Evolutionary conservation across 73 alveolate genomes (phyloP).

Genomic region (Paramecium pentaurelia): DNA sequence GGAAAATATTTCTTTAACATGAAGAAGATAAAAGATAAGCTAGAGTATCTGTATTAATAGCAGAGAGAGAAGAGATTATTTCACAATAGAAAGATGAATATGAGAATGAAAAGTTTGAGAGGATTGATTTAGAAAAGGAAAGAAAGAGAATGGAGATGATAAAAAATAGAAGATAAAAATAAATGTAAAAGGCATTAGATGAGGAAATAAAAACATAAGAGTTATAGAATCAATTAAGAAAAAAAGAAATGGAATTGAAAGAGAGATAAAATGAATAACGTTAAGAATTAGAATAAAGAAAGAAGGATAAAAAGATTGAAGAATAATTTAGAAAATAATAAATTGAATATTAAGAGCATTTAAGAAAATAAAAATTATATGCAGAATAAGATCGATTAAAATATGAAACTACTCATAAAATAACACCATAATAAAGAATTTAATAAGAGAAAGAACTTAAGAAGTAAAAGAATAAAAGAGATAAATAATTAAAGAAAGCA

Average conservation of each 20-base stretch:
- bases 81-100: neutral
- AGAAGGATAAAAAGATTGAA: slow-evolving; percentile 42
- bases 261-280: neutral
- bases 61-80: slow-evolving; percentile 51
- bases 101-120: neutral
- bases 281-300: neutral
- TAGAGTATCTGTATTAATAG: slow-evolving; percentile 21
- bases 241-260: slow-evolving; percentile 34
- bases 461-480: neutral
- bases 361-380: neutral
- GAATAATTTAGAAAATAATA: neutral
- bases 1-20: neutral
- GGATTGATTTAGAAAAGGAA: neutral
- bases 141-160: neutral
- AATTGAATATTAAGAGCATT: neutral
- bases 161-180: neutral
- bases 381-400: neutral
- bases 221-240: neutral
- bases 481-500: neutral
- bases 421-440: neutral
- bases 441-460: neutral
- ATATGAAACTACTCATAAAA: neutral
- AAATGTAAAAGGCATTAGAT: slow-evolving; percentile 30
- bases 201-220: slow-evolving; percentile 44
- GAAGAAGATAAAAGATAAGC: slow-evolving; percentile 60